Conservation (phyloP, 2,329 filamentous ascomycete species). For the Aspergillus terreus region DNA sequence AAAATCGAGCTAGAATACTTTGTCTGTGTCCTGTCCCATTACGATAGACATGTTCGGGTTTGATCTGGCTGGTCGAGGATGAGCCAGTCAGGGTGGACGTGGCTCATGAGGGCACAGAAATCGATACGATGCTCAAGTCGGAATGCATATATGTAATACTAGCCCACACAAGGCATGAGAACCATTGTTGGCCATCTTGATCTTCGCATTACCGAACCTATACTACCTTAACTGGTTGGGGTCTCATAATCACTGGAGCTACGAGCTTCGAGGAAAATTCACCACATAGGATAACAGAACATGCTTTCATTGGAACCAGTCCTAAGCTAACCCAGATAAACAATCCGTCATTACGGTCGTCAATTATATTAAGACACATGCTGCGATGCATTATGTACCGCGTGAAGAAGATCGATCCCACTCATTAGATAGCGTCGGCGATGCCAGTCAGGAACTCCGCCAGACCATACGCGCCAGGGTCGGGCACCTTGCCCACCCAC, state of each 20-base stretch:
- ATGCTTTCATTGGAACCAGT: not conserved
- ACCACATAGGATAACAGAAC: too few relatives aligned
- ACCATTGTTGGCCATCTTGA: too few relatives aligned
- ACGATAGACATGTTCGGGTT: not conserved
- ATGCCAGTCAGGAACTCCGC: constrained; percentile 78
- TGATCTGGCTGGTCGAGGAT: not conserved
- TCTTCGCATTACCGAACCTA: too few relatives aligned
- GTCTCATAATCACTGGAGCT: too few relatives aligned
- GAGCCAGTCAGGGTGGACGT: not conserved
- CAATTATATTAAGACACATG: constrained; percentile 5
- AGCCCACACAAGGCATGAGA: not conserved
- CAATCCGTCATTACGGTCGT: constrained; percentile 9
- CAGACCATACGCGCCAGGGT: constrained; percentile 75
- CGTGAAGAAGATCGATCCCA: constrained; percentile 5
- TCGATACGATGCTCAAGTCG: not conserved
- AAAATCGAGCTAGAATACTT: not conserved
- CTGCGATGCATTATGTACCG: constrained; percentile 25
- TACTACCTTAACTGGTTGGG: too few relatives aligned
- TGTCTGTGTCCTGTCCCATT: not conserved
- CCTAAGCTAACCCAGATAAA: not conserved
- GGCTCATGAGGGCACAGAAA: not conserved
- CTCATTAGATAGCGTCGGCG: constrained; percentile 49
- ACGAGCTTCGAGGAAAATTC: too few relatives aligned
- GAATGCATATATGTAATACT: not conserved
- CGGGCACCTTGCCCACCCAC: constrained; percentile 69